Evolutionary conservation across 1,284 basidiomycete species (phyloP), one percentile per base, ranked within the genome.

Genomic region (Termitomyces sp.): DNA sequence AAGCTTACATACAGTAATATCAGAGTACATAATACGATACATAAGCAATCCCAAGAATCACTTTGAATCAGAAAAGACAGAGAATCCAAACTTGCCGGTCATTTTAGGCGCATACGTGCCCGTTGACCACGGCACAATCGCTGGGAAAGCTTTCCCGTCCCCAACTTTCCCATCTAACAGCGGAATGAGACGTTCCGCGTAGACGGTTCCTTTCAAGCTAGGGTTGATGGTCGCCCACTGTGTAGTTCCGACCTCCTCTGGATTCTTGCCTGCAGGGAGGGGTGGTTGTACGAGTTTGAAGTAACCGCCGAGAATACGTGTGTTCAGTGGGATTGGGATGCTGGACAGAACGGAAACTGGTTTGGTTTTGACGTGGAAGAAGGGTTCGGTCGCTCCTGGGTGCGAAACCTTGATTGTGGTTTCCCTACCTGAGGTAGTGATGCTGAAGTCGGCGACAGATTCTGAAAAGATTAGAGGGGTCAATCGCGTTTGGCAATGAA

Each of bases 371-470:
- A 59, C 66, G 34, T 62, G 59, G 57, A 67, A 68, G 54, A 67
- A 68, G 13, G 65, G 66, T 5, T 55, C 31, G 13, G 54, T 40
- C 2, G 53, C 41, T 16, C 53, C 60, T 3, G 61, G 62, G 31
- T 52, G 60, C 13, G 52, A 55, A 41, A 66, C 64, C 48, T 65
- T 60, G 31, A 53, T 53, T n/a, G 60, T 62, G 7, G 50, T 59
- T n/a, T 57, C 62, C 18, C 55, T 34, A 7, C 56, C 39, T 2
- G 45, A 34, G 6, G 56, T 53, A 8, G 34, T 56, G 55, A 64
- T 63, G 46, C 55, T 51, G 37, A 68, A 68, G 18, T 62, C 51
- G 18, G 66, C 67, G n/a, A 66, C 52, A 38, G 61, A 62, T 50
- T 68, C 67, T 68, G 48, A 9, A 26, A n/a, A 30, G 0, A 7